phyloP scores from a whole-genome alignment of 768 basidiomycete genomes.

The Tylopilus rubrobrunneus region DNA sequence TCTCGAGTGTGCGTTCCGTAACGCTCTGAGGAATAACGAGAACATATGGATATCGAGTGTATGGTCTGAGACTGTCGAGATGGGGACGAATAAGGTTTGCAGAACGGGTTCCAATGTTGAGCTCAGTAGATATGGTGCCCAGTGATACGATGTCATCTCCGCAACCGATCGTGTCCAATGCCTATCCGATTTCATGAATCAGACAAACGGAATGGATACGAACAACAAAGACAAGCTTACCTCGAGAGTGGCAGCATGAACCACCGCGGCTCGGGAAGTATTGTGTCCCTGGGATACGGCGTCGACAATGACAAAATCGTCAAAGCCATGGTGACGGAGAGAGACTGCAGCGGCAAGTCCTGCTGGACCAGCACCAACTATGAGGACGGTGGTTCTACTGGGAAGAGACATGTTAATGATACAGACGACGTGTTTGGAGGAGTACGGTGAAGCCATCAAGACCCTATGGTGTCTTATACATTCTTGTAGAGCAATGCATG shows the following conservation, averaged over 20 bases:
- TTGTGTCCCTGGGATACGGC: slow-evolving; percentile 28
- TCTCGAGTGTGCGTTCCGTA: slow-evolving; percentile 40
- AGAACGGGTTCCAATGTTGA: slow-evolving; percentile 31
- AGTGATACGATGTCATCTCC: slow-evolving; percentile 36
- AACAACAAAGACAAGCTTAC: slow-evolving; percentile 23
- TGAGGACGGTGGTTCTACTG: slow-evolving; percentile 37
- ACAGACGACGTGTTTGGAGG: not conserved
- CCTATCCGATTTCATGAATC: slow-evolving; percentile 34
- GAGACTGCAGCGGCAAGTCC: slow-evolving; percentile 47
- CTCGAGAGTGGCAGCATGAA: slow-evolving; percentile 54
- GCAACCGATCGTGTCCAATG: slow-evolving; percentile 42
- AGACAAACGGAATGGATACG: slow-evolving; percentile 14
- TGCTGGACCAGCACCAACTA: slow-evolving; percentile 49
- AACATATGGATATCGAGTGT: slow-evolving; percentile 44
- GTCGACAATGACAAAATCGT: slow-evolving; percentile 44
- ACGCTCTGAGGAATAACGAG: slow-evolving; percentile 41
- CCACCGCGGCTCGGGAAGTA: slow-evolving; percentile 40
- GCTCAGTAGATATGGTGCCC: slow-evolving; percentile 31
- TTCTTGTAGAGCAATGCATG: not conserved
- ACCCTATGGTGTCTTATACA: not conserved
- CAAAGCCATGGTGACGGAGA: slow-evolving; percentile 38
- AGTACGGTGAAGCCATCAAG: not conserved
- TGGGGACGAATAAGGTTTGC: slow-evolving; percentile 26
- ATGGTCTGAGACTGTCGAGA: slow-evolving; percentile 32
- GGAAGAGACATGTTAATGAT: slow-evolving; percentile 27